Conservation (phyloP, 192 early-diverging fungal genomes). For the Coemansia sp. region DNA sequence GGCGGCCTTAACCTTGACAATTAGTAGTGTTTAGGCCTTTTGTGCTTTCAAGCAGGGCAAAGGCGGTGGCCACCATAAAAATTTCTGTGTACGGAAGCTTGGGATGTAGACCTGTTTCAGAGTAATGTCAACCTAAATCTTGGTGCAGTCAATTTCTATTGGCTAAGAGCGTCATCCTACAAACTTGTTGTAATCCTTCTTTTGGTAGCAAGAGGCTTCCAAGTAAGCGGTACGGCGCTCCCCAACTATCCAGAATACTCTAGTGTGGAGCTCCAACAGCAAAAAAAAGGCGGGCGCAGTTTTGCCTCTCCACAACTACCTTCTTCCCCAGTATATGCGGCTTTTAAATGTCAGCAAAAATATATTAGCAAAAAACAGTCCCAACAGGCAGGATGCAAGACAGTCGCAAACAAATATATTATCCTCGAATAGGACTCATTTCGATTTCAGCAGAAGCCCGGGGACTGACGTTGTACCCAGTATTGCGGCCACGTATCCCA, state of each 20-base stretch:
- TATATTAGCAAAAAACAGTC: neutral
- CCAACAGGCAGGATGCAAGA: neutral
- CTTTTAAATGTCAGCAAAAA: neutral
- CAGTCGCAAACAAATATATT: neutral
- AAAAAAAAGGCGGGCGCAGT: neutral
- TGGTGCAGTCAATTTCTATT: neutral
- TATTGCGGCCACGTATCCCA: neutral
- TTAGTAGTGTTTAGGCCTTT: neutral
- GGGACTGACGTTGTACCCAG: conserved; percentile 4
- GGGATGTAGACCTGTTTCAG: neutral
- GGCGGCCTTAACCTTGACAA: neutral
- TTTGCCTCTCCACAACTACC: neutral
- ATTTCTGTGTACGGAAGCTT: neutral
- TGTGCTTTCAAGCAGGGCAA: neutral
- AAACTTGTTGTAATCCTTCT: no score
- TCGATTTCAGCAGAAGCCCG: conserved; percentile 47
- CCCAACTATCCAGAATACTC: neutral
- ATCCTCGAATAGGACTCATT: conserved; percentile 21
- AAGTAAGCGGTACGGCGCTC: no score
- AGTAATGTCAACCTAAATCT: neutral
- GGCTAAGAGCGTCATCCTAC: neutral
- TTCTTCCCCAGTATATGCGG: neutral
- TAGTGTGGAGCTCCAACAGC: neutral
- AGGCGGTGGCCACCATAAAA: neutral
- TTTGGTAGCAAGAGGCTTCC: no score